phyloP scores from a whole-genome alignment of 257 asterid genomes.

The Jacaranda mimosifolia region DNA sequence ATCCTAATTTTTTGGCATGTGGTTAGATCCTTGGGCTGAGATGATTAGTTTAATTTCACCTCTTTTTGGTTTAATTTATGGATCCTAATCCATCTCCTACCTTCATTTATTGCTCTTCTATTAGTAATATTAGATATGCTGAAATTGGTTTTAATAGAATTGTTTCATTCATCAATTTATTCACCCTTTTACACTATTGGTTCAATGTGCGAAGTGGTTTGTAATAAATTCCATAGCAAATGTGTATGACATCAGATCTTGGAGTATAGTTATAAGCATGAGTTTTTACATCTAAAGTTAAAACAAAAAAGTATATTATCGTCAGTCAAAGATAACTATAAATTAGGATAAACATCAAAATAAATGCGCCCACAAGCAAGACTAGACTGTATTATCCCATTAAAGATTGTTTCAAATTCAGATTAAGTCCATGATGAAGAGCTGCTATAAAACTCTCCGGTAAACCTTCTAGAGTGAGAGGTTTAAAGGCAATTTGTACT shows the following conservation, averaged over 20 bases:
- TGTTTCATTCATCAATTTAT: neutral
- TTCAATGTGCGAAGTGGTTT: neutral
- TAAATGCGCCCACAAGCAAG: neutral
- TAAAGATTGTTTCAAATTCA: constrained; percentile 15
- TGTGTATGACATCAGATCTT: neutral
- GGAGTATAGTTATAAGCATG: constrained; percentile 19
- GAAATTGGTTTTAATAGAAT: neutral
- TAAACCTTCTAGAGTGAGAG: constrained; percentile 14
- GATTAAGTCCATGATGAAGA: constrained; percentile 3
- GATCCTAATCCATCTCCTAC: too few relatives aligned
- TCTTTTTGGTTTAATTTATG: too few relatives aligned
- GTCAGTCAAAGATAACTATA: constrained; percentile 13
- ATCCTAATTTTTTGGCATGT: too few relatives aligned
- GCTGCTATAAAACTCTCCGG: constrained; percentile 23
- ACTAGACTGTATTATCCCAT: constrained; percentile 14
- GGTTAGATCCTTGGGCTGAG: too few relatives aligned
- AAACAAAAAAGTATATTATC: constrained; percentile 2
- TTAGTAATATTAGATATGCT: neutral
- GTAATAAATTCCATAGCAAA: constrained; percentile 10
- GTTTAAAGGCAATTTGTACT: constrained; percentile 8
- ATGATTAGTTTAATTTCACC: too few relatives aligned
- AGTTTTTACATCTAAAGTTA: constrained; percentile 29
- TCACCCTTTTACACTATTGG: constrained; percentile 4
- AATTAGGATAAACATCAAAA: constrained; percentile 11
- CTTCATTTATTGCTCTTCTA: neutral